Evolutionary conservation across 306 rosid genomes (phyloP).

Genomic region (Prunus dulcis): DNA sequence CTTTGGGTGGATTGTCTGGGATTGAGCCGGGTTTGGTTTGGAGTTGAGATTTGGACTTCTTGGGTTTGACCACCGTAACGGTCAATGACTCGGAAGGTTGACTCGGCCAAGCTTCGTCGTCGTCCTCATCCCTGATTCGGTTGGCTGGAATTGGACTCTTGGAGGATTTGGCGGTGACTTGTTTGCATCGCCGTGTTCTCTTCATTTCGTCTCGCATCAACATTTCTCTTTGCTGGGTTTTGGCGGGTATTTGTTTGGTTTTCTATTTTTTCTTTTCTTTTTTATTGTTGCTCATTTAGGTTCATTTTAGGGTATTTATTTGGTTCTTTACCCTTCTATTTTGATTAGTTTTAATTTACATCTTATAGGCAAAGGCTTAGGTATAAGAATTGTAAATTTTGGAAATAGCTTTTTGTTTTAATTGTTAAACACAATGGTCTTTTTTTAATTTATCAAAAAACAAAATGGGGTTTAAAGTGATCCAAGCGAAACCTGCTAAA

Average conservation of each 20-base stretch:
- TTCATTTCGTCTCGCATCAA: constrained; percentile 26
- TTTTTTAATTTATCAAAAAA: no score
- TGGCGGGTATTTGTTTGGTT: neutral
- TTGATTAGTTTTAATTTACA: no score
- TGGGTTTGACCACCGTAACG: constrained; percentile 21
- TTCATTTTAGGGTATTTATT: no score
- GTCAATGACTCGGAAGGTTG: constrained; percentile 26
- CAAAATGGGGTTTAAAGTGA: no score
- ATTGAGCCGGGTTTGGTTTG: constrained; percentile 1
- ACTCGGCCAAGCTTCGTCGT: constrained; percentile 15
- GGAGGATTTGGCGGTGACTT: constrained; percentile 41
- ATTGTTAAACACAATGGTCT: no score
- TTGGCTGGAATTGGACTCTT: constrained; percentile 12
- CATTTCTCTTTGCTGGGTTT: neutral
- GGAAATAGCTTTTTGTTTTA: no score
- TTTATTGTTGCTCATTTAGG: no score
- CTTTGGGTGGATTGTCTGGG: constrained; percentile 7
- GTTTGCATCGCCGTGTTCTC: constrained; percentile 51
- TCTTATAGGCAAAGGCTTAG: no score
- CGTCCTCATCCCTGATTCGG: constrained; percentile 16
- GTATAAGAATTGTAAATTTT: no score
- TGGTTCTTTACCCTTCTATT: no score
- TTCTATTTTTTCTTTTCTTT: no score
- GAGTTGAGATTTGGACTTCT: constrained; percentile 13
- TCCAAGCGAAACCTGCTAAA: no score